Percentiles rank a stretch among this genome's conserved stretches.
phyloP scores from a whole-genome alignment of 148 eudicot genomes.

The Gaultheria prostrata region DNA sequence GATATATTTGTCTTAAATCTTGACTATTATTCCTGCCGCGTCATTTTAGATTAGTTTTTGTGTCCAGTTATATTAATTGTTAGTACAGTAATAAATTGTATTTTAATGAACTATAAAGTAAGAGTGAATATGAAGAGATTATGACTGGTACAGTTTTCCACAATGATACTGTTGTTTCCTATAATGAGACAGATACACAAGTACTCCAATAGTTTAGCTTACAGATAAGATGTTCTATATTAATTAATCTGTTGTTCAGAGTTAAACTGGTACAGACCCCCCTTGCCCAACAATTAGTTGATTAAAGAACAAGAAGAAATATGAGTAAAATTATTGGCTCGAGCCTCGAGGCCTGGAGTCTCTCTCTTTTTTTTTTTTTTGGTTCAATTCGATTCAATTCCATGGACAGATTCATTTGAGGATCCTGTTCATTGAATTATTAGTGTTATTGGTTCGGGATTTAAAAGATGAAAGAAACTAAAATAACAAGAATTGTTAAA shows the following conservation, averaged over 20 bases:
- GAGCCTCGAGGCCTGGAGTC: no score
- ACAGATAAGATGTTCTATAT: neutral
- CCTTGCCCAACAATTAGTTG: neutral
- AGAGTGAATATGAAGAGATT: neutral
- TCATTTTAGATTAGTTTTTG: neutral
- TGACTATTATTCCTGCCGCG: neutral
- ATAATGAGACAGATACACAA: constrained; percentile 35
- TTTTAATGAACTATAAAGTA: neutral
- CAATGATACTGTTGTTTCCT: constrained; percentile 43
- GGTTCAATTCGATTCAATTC: no score
- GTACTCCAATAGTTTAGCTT: neutral
- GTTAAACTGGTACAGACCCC: neutral
- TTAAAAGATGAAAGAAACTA: neutral
- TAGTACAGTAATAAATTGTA: neutral
- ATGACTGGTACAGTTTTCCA: neutral
- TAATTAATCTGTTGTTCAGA: neutral
- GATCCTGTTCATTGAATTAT: no score
- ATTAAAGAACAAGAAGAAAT: neutral
- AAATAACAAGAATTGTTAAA: neutral
- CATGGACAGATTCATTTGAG: no score
- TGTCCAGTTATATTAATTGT: no score
- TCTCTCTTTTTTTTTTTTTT: no score
- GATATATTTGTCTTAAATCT: neutral
- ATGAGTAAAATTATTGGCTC: neutral
- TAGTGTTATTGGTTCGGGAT: neutral